Conservation (phyloP, 495 filamentous ascomycete genomes). For the Penicillium mononematosum region DNA sequence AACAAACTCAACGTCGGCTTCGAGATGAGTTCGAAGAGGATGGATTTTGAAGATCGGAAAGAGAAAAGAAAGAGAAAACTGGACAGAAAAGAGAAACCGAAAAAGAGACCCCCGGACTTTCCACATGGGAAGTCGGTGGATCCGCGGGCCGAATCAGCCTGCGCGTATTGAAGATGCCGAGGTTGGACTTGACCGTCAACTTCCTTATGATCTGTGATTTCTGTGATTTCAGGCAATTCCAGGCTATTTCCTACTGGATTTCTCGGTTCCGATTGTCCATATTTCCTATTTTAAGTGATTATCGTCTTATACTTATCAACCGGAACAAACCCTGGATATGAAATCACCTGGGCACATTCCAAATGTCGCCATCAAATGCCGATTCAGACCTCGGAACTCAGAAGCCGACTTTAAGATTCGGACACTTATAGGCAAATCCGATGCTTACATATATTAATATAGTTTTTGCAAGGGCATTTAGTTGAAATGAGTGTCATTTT, state of each 20-base stretch:
- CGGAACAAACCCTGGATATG: neutral
- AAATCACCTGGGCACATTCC: constrained; percentile 13
- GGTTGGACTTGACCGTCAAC: constrained; percentile 18
- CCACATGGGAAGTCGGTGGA: constrained; percentile 38
- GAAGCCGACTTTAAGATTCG: constrained; percentile 12
- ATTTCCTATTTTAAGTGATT: neutral
- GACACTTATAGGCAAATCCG: neutral
- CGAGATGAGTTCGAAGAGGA: neutral
- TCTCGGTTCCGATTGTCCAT: neutral
- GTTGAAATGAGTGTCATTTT: neutral
- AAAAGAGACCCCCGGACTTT: constrained; percentile 22
- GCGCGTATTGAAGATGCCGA: constrained; percentile 35
- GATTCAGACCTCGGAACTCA: constrained; percentile 26
- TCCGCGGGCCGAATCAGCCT: constrained; percentile 34
- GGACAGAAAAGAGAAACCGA: constrained; percentile 11
- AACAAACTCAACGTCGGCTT: constrained; percentile 1
- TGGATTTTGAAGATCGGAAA: constrained; percentile 6
- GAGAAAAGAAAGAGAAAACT: constrained; percentile 15
- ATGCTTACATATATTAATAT: neutral
- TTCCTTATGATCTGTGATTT: no score
- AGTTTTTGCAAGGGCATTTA: neutral
- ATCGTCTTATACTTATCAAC: neutral
- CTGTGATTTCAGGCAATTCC: neutral
- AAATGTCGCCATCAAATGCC: constrained; percentile 20
- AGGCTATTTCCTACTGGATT: neutral